phyloP scores from a whole-genome alignment of 2,329 filamentous ascomycete species.

The Penicillium nordicum region DNA sequence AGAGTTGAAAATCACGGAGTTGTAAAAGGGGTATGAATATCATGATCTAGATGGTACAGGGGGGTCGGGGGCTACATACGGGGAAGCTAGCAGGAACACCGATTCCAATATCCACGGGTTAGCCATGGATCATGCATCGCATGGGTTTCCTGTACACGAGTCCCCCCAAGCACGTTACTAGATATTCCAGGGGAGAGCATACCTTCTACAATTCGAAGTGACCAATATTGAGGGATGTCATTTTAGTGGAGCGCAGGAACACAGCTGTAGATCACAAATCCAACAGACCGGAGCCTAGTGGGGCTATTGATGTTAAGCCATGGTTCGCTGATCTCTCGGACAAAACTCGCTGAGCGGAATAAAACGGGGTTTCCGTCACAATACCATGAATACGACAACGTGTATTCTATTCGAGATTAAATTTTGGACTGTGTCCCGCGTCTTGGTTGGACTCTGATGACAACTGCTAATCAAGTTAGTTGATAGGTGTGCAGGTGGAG shows the following conservation, averaged over 20 bases:
- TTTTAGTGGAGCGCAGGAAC: neutral
- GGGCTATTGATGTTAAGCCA: neutral
- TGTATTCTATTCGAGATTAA: neutral
- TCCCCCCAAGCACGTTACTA: neutral
- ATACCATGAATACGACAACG: neutral
- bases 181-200: neutral
- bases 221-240: neutral
- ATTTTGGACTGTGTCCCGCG: neutral
- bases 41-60: constrained; percentile 5
- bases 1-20: neutral
- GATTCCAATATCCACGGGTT: neutral
- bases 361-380: neutral
- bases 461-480: neutral
- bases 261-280: neutral
- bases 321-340: constrained; percentile 26
- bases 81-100: neutral
- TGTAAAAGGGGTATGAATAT: neutral
- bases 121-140: too few relatives aligned
- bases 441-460: neutral
- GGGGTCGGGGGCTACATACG: constrained; percentile 1
- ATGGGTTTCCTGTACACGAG: neutral
- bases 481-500: neutral
- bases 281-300: constrained; percentile 2
- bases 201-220: neutral
- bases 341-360: constrained; percentile 18